Evolutionary conservation across 768 basidiomycete species (phyloP), one percentile per base, ranked within the genome.

Genomic region (Leccinellum rugosiceps): DNA sequence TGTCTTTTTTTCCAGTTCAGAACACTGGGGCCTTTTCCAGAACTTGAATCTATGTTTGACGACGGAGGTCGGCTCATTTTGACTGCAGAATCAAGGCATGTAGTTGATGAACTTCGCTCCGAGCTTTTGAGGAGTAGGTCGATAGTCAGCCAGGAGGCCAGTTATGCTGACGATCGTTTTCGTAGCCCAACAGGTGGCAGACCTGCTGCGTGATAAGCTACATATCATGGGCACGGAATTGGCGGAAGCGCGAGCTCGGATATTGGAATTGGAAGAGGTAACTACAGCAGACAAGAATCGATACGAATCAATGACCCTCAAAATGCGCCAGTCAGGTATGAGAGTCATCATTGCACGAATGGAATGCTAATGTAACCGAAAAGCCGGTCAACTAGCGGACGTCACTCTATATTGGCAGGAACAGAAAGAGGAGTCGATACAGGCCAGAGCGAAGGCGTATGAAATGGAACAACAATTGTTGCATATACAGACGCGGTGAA

Each of bases 151-250:
- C 46, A 26, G 23, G 46, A 31, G 10, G 2, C 38, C 7, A 38
- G 46, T 31, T 34, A 17, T 32, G 34, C 50, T 44, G 58, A 59
- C 50, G 21, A 35, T 57, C 21, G n/a, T 56, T 58, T 56, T 56
- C 53, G 46, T 35, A 81, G 80, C 77, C n/a, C 73, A 78, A 55
- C 78, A 81, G 66, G 80, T 81, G 38, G 71, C 75, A 28, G 78
- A 80, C 50, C 62, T 81, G n/a, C 71, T 80, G 6, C 78, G 80
- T 14, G 78, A 80, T 50, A 77, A 78, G 57, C 65, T 81, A 4
- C 73, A 77, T 41, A 67, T 66, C 19, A 72, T 78, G 59, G 75
- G 77, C 13, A 65, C 73, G 6, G 77, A 80, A 38, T 61, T 81
- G 3, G 67, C 74, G n/a, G 78, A 79, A 58, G 72, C 78, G 1